phyloP scores from a whole-genome alignment of 73 alveolate species.

The Paraurostyla sp. region DNA sequence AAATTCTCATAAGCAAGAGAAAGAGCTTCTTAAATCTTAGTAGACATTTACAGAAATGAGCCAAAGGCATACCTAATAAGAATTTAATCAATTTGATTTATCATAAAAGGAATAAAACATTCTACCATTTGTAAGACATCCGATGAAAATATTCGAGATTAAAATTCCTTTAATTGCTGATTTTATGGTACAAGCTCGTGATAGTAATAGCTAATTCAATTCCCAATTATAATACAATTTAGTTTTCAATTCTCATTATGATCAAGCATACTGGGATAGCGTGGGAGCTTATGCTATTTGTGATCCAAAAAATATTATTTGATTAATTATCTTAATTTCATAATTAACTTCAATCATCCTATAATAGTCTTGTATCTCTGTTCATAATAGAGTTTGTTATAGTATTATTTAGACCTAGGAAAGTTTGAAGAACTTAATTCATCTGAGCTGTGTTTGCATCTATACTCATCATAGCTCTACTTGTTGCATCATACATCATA shows the following conservation, averaged over 20 bases:
- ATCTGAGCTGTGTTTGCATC: slow-evolving; percentile 48
- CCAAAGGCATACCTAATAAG: not conserved
- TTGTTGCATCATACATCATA: slow-evolving; percentile 41
- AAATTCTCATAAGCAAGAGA: not conserved
- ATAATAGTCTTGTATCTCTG: slow-evolving; percentile 29
- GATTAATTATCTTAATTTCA: too few species aligned
- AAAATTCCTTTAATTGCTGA: not conserved
- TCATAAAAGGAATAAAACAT: not conserved
- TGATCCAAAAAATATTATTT: not conserved
- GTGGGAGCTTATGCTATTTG: not conserved
- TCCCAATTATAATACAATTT: not conserved
- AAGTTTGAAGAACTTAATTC: slow-evolving; percentile 39
- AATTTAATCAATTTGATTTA: not conserved
- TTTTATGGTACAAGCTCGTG: not conserved
- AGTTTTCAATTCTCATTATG: not conserved
- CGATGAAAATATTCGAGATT: not conserved
- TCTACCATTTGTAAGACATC: not conserved
- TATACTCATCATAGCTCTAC: slow-evolving; percentile 36
- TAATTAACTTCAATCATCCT: too few species aligned
- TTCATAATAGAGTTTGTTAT: slow-evolving; percentile 17
- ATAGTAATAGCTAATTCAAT: not conserved
- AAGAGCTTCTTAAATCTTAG: not conserved
- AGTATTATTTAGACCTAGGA: slow-evolving; percentile 44
- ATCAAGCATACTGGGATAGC: slow-evolving; percentile 7
- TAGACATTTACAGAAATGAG: too few species aligned